Evolutionary conservation across 2,329 filamentous ascomycete species (phyloP), one percentile per base, ranked within the genome.

Genomic region (Colletotrichum cereale): DNA sequence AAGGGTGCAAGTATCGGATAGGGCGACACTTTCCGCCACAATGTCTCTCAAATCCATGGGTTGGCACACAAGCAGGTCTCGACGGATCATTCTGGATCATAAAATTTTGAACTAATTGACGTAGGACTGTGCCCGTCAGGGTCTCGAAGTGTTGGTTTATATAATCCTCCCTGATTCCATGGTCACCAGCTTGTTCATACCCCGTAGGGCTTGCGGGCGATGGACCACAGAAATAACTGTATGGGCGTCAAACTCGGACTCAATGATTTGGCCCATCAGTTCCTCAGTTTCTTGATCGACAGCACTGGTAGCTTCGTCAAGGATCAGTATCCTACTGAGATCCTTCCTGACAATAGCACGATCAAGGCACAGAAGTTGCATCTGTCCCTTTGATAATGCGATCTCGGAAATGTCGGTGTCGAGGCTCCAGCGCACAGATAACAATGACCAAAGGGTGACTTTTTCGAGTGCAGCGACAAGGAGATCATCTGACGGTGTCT

Each of bases 231-330:
- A 67, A 14, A 80, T 71, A 0, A 80, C 60, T 0, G 77, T 80
- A 24, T 73, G 74, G 4, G 73, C 48, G 3, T 58, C 14, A 7
- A 80, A 80, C 4, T 73, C 63, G 21, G 75, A 69, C 31, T 65
- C 62, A 1, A 77, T 71, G 12, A 74, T 58, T n/a, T 36, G 40
- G 31, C 67, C 52, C 62, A 77, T 73, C 7, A 71, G 55, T 1
- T 67, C 69, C 18, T 76, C 74, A 2, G 73, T 74, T 57, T 82
- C 80, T 79, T 85, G 84, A 69, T 87, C 86, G 29, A 74, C 72
- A 8, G 91, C 89, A 58, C 87, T 90, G 0, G 91, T 93, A 2
- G 91, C 91, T 78, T 93, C 91, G 73, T 93, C 91, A 1, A 93
- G 82, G 38, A 93, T 86, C 0, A 93, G 81, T 53, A 93, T 88